phyloP scores from a whole-genome alignment of 2,329 filamentous ascomycete genomes.

The Myotisia sp. region DNA sequence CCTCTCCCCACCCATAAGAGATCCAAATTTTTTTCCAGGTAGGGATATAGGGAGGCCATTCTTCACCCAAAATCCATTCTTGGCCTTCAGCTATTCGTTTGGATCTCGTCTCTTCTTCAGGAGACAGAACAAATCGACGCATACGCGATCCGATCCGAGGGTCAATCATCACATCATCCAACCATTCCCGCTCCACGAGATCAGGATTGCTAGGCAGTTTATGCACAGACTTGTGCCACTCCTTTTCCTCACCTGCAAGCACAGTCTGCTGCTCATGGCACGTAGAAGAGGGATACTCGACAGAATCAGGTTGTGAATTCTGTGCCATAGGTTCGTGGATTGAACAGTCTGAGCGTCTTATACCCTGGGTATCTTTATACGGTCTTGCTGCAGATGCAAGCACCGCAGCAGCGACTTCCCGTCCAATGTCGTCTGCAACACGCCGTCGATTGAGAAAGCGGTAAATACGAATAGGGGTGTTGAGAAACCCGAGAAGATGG shows the following conservation, averaged over 20 bases:
- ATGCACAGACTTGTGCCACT: slow-evolving; percentile 73
- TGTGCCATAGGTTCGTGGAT: slow-evolving; percentile 12
- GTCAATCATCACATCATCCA: slow-evolving; percentile 61
- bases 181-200: slow-evolving; percentile 57
- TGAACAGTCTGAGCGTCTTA: no score
- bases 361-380: slow-evolving; percentile 20
- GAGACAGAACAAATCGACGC: slow-evolving; percentile 57
- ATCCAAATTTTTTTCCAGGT: slow-evolving; percentile 29
- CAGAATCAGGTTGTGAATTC: no score
- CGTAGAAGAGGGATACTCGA: no score
- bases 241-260: slow-evolving; percentile 56
- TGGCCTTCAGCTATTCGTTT: slow-evolving; percentile 48
- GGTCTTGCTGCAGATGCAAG: slow-evolving; percentile 38
- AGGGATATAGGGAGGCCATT: slow-evolving; percentile 22
- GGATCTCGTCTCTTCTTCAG: slow-evolving; percentile 56
- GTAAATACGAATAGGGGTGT: slow-evolving; percentile 72
- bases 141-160: slow-evolving; percentile 62
- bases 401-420: slow-evolving; percentile 73
- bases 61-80: slow-evolving; percentile 55
- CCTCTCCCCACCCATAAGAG: slow-evolving; percentile 28
- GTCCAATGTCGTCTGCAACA: slow-evolving; percentile 77
- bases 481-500: slow-evolving; percentile 81
- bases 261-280: slow-evolving; percentile 50
- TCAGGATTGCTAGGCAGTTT: slow-evolving; percentile 37
- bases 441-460: slow-evolving; percentile 71